Conservation (phyloP, 768 basidiomycete genomes). For the Tulasnella sp. region DNA sequence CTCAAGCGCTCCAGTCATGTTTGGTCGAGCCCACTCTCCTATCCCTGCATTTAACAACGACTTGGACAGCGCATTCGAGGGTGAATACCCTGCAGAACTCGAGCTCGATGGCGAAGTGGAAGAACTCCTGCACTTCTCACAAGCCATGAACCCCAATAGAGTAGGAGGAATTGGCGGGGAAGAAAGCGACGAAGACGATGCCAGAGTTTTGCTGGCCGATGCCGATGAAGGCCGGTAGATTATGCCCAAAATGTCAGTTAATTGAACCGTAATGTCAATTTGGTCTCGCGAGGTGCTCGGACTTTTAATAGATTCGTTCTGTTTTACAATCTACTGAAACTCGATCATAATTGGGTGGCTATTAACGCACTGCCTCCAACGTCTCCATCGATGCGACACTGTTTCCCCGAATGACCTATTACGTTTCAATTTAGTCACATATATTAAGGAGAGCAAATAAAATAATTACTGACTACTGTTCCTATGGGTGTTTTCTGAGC, state of each 20-base stretch:
- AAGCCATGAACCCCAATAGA: slow-evolving; percentile 46
- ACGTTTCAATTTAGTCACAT: not conserved
- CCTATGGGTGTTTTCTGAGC: slow-evolving; percentile 86
- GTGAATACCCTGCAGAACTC: slow-evolving; percentile 18
- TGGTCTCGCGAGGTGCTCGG: too few species aligned
- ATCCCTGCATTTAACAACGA: slow-evolving; percentile 33
- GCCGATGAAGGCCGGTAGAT: slow-evolving; percentile 55
- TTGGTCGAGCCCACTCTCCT: too few species aligned
- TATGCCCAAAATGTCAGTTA: too few species aligned
- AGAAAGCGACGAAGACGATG: slow-evolving; percentile 59
- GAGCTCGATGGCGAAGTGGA: slow-evolving; percentile 26
- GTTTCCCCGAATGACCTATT: slow-evolving; percentile 89
- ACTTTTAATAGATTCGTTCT: too few species aligned
- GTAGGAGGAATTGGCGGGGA: slow-evolving; percentile 50
- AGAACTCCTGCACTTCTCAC: slow-evolving; percentile 62
- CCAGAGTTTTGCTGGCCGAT: slow-evolving; percentile 35
- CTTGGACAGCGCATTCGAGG: slow-evolving; percentile 4
- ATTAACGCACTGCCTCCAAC: slow-evolving; percentile 44
- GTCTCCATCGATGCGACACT: slow-evolving; percentile 94
- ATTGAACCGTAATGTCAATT: too few species aligned
- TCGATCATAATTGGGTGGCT: too few species aligned
- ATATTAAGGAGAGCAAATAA: not conserved
- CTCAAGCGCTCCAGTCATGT: too few species aligned
- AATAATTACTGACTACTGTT: slow-evolving; percentile 57
- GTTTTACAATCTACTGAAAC: too few species aligned